Evolutionary conservation across 2,329 filamentous ascomycete species (phyloP), one percentile per base, ranked within the genome.

Genomic region (Pseudovirgaria hyperparasitica): DNA sequence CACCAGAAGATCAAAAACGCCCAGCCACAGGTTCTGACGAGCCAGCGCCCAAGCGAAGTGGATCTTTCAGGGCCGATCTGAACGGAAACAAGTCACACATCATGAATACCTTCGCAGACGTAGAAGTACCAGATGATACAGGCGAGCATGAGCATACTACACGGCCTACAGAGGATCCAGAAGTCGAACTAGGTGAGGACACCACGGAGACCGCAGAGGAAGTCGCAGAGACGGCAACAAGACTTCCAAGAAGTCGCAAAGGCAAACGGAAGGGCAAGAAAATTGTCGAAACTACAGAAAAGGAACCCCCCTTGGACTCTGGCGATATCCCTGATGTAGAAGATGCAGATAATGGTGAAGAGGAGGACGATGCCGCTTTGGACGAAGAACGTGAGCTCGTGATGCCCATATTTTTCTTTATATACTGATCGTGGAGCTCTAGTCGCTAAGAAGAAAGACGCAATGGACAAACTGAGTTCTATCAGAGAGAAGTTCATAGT

Each of bases 401-500:
- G 17, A 25, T n/a, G 8, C 19, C 7, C 8, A 20, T 2, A 16
- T 21, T 24, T 15, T 5, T 9, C n/a, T 34, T 7, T 15, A 18
- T 27, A 13, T 11, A 13, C 16, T 13, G 16, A 10, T 23, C 12
- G n/a, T 17, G n/a, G 18, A 12, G n/a, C 50, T 58, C 35, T 53
- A 87, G 82, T 81, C 38, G 72, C 81, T 43, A 76, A 74, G 46
- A 90, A 87, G 57, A 76, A 75, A 45, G 70, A 71, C 18, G 86
- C 86, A 0, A 76, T 86, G 46, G 81, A 85, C 30, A 74, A 84
- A 39, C 68, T 94, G 41, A 67, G 72, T 11, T 70, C 72, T 11
- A 79, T 98, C 22, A 87, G 96, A 50, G 79, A 79, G 50, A 82
- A 90, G 47, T 98, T 98, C 57, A 73, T 77, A 32, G 70, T 79